A percentile compares a stretch with the other conserved stretches of the same genome.
These are phyloP conservation scores for Suaeda aralocaspica DNA, from an alignment of 148 eudicot genomes.

Conservation along the genomic window DNA sequence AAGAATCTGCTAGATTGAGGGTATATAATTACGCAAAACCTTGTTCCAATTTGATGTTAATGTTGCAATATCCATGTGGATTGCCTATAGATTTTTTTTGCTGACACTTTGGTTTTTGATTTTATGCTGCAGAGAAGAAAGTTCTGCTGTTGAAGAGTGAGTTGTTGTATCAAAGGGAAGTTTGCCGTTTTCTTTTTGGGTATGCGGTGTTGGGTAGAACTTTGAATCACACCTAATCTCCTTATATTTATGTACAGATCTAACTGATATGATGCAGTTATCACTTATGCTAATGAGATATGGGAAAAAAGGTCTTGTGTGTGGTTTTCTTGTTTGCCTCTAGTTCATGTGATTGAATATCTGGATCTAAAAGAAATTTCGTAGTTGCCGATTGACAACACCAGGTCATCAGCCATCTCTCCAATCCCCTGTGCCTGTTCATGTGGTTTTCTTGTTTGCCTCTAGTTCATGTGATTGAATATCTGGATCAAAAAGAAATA, in stretches of 20 bases:
- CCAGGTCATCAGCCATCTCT: not conserved
- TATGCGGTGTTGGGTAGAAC: not conserved
- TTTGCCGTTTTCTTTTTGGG: not conserved
- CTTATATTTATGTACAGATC: slow-evolving; percentile 2
- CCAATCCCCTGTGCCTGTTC: too few species aligned
- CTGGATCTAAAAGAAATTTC: not conserved
- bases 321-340: not conserved
- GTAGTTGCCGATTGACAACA: not conserved
- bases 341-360: not conserved
- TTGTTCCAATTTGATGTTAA: not conserved
- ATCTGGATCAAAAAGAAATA: not conserved
- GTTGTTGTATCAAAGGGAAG: not conserved
- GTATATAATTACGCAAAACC: slow-evolving; percentile 27
- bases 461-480: not conserved
- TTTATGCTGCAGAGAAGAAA: slow-evolving; percentile 18
- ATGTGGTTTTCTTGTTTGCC: not conserved
- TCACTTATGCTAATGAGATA: not conserved
- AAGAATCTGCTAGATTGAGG: slow-evolving; percentile 39
- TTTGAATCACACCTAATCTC: not conserved
- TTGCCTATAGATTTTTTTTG: not conserved
- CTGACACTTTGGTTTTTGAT: not conserved
- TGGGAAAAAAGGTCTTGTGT: not conserved
- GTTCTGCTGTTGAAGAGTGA: slow-evolving; percentile 22
- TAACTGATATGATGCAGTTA: not conserved
- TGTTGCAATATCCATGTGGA: too few species aligned